A percentile compares a stretch with the other conserved stretches of the same genome.
Evolutionary conservation across 805 yeast genomes (phyloP).

Genomic region (Tetrapisispora taiwanensis): DNA sequence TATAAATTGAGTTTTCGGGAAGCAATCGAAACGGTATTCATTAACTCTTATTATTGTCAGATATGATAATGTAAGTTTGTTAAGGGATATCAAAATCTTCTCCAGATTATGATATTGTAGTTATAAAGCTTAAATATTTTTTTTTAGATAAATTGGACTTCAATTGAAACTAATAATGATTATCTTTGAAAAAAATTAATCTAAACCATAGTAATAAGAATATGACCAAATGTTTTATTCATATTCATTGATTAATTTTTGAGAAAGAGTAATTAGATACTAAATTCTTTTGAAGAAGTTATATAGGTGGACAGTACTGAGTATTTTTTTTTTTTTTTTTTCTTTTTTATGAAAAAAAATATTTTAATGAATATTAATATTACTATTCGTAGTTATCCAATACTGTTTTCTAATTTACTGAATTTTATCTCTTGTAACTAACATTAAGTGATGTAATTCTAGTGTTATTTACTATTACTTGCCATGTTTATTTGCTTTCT

Average conservation of each 20-base stretch:
- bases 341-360: slow-evolving; percentile 1
- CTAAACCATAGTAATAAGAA: no score
- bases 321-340: slow-evolving; percentile 9
- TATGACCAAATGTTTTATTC: no score
- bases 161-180: not conserved
- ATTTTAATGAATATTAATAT: not conserved
- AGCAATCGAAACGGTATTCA: not conserved
- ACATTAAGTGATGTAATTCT: not conserved
- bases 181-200: no score
- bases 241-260: no score
- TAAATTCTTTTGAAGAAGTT: slow-evolving; percentile 1
- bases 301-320: not conserved
- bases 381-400: no score
- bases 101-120: slow-evolving; percentile 1
- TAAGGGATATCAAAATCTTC: not conserved
- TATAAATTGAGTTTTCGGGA: not conserved
- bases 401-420: not conserved
- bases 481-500: no score
- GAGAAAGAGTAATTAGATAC: no score
- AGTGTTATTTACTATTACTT: no score
- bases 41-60: no score
- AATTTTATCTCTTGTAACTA: not conserved
- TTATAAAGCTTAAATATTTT: not conserved
- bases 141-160: not conserved
- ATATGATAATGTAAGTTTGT: no score